Percentiles rank a stretch among this genome's conserved stretches.
phyloP scores from a whole-genome alignment of 768 basidiomycete genomes.

The Pleurotus salmoneostramineus region DNA sequence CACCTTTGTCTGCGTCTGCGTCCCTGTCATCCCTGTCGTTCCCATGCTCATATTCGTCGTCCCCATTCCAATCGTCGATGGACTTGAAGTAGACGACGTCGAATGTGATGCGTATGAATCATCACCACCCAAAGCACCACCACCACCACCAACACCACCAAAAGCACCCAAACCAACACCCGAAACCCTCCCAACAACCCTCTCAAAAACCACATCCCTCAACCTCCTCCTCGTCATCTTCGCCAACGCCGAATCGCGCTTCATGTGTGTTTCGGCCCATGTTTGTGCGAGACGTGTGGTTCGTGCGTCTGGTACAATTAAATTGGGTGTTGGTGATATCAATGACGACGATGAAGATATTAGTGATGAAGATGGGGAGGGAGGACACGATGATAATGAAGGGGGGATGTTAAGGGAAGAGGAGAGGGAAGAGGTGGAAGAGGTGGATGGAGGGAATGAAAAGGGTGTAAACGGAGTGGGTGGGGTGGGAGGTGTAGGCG shows the following conservation, averaged over 20 bases:
- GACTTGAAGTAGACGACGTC: no score
- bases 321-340: constrained; percentile 20
- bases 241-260: constrained; percentile 53
- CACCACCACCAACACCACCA: no score
- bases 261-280: constrained; percentile 72
- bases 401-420: no score
- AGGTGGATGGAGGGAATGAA: background rate
- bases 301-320: constrained; percentile 48
- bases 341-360: constrained; percentile 18
- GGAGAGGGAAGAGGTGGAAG: no score
- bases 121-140: no score
- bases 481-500: constrained; percentile 5
- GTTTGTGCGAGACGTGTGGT: constrained; percentile 59
- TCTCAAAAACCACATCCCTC: constrained; percentile 58
- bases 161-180: constrained; percentile 15
- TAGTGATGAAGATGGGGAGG: constrained; percentile 12
- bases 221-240: constrained; percentile 59
- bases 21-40: no score
- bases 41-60: no score
- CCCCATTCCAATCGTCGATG: no score
- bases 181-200: constrained; percentile 33
- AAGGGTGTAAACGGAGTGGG: background rate
- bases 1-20: no score
- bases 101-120: no score
- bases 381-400: no score